Conservation (phyloP, 805 yeast species). For the Cyberlindnera maritima region DNA sequence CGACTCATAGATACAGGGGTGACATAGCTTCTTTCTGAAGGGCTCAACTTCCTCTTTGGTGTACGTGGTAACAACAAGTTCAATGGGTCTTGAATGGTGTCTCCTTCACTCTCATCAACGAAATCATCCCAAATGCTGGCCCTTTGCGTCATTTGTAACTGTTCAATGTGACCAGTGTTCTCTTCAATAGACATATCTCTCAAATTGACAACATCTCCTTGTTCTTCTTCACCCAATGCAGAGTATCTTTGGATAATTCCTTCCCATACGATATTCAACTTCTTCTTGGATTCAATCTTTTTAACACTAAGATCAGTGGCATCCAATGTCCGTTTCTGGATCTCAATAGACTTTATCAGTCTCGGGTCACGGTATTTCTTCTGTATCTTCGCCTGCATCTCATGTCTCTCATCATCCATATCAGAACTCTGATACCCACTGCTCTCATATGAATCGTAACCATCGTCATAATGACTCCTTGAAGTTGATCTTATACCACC, state of each 20-base stretch:
- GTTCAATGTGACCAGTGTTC: conserved; percentile 23
- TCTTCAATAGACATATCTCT: conserved; percentile 20
- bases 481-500: background rate
- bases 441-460: background rate
- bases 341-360: conserved; percentile 7
- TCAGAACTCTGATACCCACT: background rate
- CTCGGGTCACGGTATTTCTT: conserved; percentile 4
- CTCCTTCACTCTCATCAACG: conserved; percentile 11
- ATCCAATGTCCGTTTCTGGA: conserved; percentile 7
- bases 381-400: conserved; percentile 7
- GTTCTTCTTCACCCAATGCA: conserved; percentile 27
- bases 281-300: conserved; percentile 22
- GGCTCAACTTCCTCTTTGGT: background rate
- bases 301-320: conserved; percentile 6
- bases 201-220: conserved; percentile 35
- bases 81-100: conserved; percentile 14
- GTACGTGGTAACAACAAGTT: conserved; percentile 10
- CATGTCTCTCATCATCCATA: conserved; percentile 5
- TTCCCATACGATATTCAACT: conserved; percentile 31
- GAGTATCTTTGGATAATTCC: conserved; percentile 32
- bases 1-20: conserved; percentile 5
- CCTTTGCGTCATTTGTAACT: conserved; percentile 5
- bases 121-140: conserved; percentile 23
- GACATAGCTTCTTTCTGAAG: background rate
- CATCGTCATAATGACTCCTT: background rate